Conservation (phyloP, 2,329 filamentous ascomycete genomes). For the Penicillium sp. region DNA sequence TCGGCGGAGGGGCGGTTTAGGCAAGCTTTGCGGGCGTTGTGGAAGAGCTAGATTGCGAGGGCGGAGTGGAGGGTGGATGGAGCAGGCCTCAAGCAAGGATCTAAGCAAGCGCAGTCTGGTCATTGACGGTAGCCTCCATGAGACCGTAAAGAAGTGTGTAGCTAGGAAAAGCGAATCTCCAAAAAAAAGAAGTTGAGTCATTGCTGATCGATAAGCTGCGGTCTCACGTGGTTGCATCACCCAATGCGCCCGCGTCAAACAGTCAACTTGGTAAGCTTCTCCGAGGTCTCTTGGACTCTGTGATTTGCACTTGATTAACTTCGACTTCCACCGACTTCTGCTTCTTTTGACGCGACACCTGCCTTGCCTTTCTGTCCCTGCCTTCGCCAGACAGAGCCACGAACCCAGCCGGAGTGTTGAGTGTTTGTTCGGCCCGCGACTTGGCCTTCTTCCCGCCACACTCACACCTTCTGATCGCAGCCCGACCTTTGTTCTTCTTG, state of each 20-base stretch:
- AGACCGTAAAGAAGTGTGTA: neutral
- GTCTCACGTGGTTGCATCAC: conserved; percentile 32
- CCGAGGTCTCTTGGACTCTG: too few relatives aligned
- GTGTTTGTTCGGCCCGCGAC: too few relatives aligned
- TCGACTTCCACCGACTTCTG: neutral
- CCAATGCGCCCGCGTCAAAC: conserved; percentile 13
- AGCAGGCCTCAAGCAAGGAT: conserved; percentile 21
- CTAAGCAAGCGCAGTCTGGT: conserved; percentile 17
- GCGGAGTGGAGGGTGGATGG: conserved; percentile 18
- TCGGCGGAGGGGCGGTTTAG: conserved; percentile 15
- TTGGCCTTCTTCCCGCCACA: conserved; percentile 25
- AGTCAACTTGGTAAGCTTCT: too few relatives aligned
- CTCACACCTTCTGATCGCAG: conserved; percentile 8
- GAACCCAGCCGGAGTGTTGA: too few relatives aligned
- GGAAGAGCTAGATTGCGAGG: conserved; percentile 15
- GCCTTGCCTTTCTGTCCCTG: neutral
- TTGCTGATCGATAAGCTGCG: conserved; percentile 20
- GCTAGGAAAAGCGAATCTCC: neutral
- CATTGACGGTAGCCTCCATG: conserved; percentile 26
- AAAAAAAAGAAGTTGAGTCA: conserved; percentile 11
- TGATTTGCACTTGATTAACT: too few relatives aligned
- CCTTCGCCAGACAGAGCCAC: too few relatives aligned
- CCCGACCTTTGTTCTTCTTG: conserved; percentile 7
- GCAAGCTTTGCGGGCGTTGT: conserved; percentile 11
- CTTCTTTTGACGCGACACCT: neutral